A percentile compares a stretch with the other conserved stretches of the same genome.
Evolutionary conservation across 1,284 basidiomycete species (phyloP).

Genomic region (Ustilago loliicola): DNA sequence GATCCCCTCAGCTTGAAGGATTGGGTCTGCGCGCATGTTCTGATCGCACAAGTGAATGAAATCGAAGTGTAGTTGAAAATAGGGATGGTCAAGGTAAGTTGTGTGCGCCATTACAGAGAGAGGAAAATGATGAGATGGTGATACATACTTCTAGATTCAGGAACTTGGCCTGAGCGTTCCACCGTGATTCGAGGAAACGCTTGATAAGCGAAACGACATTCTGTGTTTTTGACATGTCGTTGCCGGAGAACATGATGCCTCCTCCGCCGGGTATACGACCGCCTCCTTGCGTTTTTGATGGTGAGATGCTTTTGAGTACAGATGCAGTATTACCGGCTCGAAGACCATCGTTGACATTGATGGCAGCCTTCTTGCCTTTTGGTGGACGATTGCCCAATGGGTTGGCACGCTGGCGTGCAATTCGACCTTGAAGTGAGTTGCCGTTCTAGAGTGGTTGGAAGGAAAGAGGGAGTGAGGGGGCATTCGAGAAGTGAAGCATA

Average conservation of each 20-base stretch:
- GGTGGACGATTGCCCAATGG: slow-evolving; percentile 48
- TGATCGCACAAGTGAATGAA: slow-evolving; percentile 47
- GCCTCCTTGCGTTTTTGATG: slow-evolving; percentile 49
- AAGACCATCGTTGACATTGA: slow-evolving; percentile 52
- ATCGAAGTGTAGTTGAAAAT: neutral
- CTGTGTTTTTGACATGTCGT: slow-evolving; percentile 50
- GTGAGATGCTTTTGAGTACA: slow-evolving; percentile 46
- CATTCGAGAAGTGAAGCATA: neutral
- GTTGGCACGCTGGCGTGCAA: slow-evolving; percentile 46
- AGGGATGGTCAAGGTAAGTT: neutral
- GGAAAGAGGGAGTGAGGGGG: neutral
- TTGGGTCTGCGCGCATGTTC: slow-evolving; percentile 79
- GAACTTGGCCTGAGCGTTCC: slow-evolving; percentile 73
- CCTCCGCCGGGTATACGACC: slow-evolving; percentile 54
- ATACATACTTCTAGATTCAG: slow-evolving; percentile 77
- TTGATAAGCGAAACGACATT: slow-evolving; percentile 55
- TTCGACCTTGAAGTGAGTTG: slow-evolving; percentile 33
- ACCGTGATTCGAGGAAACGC: slow-evolving; percentile 60
- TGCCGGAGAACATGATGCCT: slow-evolving; percentile 41
- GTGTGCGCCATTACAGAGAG: neutral
- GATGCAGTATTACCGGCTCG: slow-evolving; percentile 44
- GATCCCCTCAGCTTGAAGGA: slow-evolving; percentile 78
- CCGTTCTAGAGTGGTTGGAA: slow-evolving; percentile 18
- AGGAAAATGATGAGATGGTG: no score
- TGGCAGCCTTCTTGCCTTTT: slow-evolving; percentile 36